Evolutionary conservation across 139 green algal genomes (phyloP).

Genomic region (Picochlorum sp.): DNA sequence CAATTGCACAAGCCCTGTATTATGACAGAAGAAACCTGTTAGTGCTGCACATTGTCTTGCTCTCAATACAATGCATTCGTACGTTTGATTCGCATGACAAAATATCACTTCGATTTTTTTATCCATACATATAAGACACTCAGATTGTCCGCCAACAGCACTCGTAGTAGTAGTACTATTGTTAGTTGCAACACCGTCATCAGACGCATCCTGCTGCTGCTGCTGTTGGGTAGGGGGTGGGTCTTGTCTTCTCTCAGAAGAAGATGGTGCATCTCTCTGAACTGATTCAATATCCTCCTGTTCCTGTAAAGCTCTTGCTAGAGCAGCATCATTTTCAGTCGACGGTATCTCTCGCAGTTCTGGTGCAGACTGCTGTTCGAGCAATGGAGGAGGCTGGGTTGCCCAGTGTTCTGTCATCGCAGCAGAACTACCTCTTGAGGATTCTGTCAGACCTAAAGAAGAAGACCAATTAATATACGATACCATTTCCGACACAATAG

Average conservation of each 20-base stretch:
- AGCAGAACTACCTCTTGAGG: too few relatives aligned
- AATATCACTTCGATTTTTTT: not conserved
- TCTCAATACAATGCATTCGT: not conserved
- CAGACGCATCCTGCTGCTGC: not conserved
- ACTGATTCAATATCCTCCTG: slow-evolving; percentile 2
- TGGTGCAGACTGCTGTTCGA: too few relatives aligned
- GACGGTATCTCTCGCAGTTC: not conserved
- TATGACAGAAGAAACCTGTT: not conserved
- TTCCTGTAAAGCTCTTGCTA: slow-evolving; percentile 6
- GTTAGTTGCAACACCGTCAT: not conserved
- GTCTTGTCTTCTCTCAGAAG: not conserved
- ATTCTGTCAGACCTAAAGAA: too few relatives aligned
- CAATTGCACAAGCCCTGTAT: not conserved
- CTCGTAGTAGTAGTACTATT: not conserved
- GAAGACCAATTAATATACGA: too few relatives aligned
- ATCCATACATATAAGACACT: slow-evolving; percentile 2
- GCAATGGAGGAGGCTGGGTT: too few relatives aligned
- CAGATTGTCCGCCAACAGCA: not conserved
- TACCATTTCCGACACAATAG: too few relatives aligned
- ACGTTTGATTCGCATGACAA: not conserved
- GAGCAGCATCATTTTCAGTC: not conserved
- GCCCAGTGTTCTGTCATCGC: too few relatives aligned
- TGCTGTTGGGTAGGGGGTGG: not conserved
- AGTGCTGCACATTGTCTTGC: not conserved
- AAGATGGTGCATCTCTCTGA: not conserved